Evolutionary conservation across 441 rosid species (phyloP).

Genomic region (Corymbia calophylla): DNA sequence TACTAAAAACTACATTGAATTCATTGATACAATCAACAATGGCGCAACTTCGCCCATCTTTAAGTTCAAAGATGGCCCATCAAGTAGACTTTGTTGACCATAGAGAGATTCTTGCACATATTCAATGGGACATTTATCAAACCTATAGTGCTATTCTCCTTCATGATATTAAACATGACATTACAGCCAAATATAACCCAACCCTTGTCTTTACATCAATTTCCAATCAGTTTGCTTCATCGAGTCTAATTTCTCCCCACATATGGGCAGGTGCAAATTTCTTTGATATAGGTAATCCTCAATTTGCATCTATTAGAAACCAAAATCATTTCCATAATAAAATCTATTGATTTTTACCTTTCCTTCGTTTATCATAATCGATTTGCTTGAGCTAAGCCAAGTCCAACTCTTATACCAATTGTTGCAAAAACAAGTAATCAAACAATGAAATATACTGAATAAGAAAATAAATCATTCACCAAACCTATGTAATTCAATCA

Average conservation of each 20-base stretch:
- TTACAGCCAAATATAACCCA: too few species aligned
- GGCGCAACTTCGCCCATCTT: background rate
- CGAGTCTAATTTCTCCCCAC: background rate
- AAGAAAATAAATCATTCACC: background rate
- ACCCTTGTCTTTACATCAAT: background rate
- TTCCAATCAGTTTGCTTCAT: background rate
- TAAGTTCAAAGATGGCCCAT: too few species aligned
- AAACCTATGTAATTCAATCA: too few species aligned
- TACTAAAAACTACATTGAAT: background rate
- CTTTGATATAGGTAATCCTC: background rate
- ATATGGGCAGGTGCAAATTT: background rate
- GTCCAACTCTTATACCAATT: too few species aligned
- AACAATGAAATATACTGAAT: too few species aligned
- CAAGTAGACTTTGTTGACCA: background rate
- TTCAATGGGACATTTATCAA: background rate
- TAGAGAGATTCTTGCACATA: background rate
- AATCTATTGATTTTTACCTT: background rate
- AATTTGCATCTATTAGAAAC: too few species aligned
- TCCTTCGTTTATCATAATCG: too few species aligned
- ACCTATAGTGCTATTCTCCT: background rate
- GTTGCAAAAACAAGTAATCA: background rate
- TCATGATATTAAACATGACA: background rate
- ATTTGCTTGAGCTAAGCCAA: background rate
- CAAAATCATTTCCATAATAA: background rate
- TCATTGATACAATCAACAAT: too few species aligned